These are phyloP conservation scores for Epichloe gansuensis DNA, from an alignment of 2,329 filamentous ascomycete genomes.

Conservation along the genomic window DNA sequence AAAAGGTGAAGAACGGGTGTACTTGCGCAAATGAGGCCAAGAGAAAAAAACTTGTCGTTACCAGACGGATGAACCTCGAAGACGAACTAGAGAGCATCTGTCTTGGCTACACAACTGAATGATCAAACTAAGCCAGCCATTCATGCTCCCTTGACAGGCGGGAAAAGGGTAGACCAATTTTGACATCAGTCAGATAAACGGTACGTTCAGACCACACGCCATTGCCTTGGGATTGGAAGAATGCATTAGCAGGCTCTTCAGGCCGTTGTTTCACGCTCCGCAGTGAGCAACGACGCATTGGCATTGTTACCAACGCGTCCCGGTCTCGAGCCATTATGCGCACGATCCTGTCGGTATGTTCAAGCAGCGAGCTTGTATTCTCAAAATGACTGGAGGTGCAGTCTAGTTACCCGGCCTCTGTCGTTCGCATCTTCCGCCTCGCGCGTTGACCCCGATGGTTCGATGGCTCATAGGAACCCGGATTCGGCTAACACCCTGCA, in stretches of 20 bases:
- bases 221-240: neutral
- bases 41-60: neutral
- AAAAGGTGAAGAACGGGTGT: neutral
- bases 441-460: neutral
- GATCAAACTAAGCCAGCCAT: neutral
- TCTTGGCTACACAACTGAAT: neutral
- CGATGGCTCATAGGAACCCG: constrained; percentile 38
- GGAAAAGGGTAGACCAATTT: neutral
- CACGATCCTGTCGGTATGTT: neutral
- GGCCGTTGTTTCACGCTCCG: neutral
- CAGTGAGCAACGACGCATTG: too few relatives aligned
- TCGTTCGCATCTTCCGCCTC: neutral
- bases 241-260: neutral
- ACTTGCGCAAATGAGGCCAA: neutral
- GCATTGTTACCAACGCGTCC: neutral
- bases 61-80: neutral
- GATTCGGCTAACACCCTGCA: constrained; percentile 47
- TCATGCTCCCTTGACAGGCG: neutral
- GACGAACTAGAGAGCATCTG: neutral
- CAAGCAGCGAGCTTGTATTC: neutral
- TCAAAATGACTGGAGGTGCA: neutral
- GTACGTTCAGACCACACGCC: neutral
- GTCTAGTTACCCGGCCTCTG: neutral
- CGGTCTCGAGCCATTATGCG: neutral
- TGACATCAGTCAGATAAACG: neutral